Evolutionary conservation across 78 protist genomes (phyloP).

Genomic region (Anaeramoeba flamelloides): DNA sequence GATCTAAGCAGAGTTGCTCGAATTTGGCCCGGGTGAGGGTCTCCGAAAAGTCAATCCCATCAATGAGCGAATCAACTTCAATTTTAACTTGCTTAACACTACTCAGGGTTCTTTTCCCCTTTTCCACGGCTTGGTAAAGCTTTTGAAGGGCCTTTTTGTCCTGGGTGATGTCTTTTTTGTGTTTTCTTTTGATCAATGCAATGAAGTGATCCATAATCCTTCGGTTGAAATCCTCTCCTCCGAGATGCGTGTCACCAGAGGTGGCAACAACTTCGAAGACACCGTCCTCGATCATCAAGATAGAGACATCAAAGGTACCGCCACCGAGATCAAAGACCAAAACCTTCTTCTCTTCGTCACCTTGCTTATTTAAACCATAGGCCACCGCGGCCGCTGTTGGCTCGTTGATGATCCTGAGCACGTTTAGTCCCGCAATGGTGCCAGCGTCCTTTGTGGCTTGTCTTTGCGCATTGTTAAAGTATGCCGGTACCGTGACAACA

Average conservation of each 20-base stretch:
- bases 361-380: slow-evolving; percentile 54
- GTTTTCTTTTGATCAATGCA: no score
- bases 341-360: background rate
- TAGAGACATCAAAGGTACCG: slow-evolving; percentile 34
- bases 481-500: slow-evolving; percentile 93
- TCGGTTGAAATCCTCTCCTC: no score
- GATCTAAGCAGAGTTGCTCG: slow-evolving; percentile 59
- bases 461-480: slow-evolving; percentile 78
- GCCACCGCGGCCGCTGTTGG: slow-evolving; percentile 93
- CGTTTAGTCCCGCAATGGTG: slow-evolving; percentile 52
- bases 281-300: slow-evolving; percentile 20
- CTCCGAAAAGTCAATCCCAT: no score
- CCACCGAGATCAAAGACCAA: slow-evolving; percentile 15
- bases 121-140: no score
- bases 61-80: no score
- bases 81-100: no score
- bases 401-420: slow-evolving; percentile 58
- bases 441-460: slow-evolving; percentile 69
- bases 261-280: slow-evolving; percentile 29
- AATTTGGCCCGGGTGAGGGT: slow-evolving; percentile 78
- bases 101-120: no score
- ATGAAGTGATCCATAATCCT: no score
- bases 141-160: no score
- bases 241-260: slow-evolving; percentile 77
- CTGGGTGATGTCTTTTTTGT: no score